Evolutionary conservation across 1,139 yeast species (phyloP).

Genomic region (Candida tropicalis): DNA sequence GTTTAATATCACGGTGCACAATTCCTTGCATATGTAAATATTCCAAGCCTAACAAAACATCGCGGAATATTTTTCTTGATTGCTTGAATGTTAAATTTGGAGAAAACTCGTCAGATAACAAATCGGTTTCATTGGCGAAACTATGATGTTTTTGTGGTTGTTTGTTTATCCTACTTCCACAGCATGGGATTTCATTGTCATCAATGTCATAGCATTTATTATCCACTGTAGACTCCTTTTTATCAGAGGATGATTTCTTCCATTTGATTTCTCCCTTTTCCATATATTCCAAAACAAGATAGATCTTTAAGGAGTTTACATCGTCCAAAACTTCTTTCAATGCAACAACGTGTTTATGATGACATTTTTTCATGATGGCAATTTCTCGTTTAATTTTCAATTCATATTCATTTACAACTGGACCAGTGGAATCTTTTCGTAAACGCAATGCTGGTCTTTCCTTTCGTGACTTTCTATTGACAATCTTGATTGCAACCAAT

Average conservation of each 20-base stretch:
- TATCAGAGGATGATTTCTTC: constrained; percentile 47
- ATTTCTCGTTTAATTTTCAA: constrained; percentile 85
- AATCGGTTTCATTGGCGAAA: constrained; percentile 29
- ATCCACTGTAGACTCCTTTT: constrained; percentile 4
- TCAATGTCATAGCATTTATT: constrained; percentile 14
- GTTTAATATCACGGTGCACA: constrained; percentile 95
- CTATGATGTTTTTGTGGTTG: constrained; percentile 14
- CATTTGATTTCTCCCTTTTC: constrained; percentile 93
- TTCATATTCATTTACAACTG: constrained; percentile 43
- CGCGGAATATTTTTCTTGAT: constrained; percentile 75
- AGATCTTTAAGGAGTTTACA: constrained; percentile 77
- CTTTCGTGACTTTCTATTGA: constrained; percentile 68
- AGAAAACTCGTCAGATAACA: constrained; percentile 43
- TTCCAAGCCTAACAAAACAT: constrained; percentile 87
- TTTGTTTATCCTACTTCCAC: constrained; percentile 23
- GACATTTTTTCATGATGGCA: constrained; percentile 93
- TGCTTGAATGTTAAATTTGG: constrained; percentile 70
- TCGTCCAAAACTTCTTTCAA: constrained; percentile 92
- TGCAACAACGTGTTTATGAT: constrained; percentile 87
- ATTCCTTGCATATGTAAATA: constrained; percentile 92
- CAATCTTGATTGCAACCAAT: constrained; percentile 90
- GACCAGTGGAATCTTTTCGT: constrained; percentile 31
- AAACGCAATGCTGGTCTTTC: constrained; percentile 56
- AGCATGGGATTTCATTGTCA: constrained; percentile 39
- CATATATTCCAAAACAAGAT: constrained; percentile 86